Evolutionary conservation across 1,139 yeast species (phyloP).

Genomic region (Yamadazyma epiphylla): DNA sequence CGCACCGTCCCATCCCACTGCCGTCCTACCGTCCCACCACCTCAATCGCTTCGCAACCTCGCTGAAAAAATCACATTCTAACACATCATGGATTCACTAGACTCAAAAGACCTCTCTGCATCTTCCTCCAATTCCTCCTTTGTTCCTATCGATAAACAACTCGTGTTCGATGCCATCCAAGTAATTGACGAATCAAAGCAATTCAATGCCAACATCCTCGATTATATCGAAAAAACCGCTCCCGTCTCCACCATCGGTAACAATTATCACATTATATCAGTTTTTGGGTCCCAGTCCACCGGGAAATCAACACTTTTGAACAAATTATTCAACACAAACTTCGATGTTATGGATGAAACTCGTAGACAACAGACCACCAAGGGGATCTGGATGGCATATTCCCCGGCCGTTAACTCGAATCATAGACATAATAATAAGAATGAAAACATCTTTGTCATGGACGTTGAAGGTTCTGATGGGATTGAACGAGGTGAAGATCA

Average conservation of each 20-base stretch:
- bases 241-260: slow-evolving; percentile 46
- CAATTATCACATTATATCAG: slow-evolving; percentile 86
- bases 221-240: slow-evolving; percentile 34
- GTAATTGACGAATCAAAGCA: slow-evolving; percentile 74
- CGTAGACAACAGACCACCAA: slow-evolving; percentile 85
- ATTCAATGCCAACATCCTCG: slow-evolving; percentile 45
- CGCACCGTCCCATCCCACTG: too few relatives aligned
- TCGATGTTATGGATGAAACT: slow-evolving; percentile 90
- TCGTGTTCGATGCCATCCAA: slow-evolving; percentile 55
- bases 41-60: too few relatives aligned
- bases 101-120: slow-evolving; percentile 10
- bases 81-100: too few relatives aligned
- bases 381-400: slow-evolving; percentile 89
- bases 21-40: too few relatives aligned
- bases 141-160: slow-evolving; percentile 34
- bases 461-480: slow-evolving; percentile 98
- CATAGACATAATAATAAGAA: slow-evolving; percentile 15
- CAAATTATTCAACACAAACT: slow-evolving; percentile 76
- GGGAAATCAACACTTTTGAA: slow-evolving; percentile 93
- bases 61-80: too few relatives aligned
- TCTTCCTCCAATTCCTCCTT: slow-evolving; percentile 37
- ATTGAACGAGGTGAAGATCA: slow-evolving; percentile 98
- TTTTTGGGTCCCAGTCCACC: slow-evolving; percentile 95
- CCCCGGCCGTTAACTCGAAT: slow-evolving; percentile 36
- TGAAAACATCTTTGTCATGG: slow-evolving; percentile 72